Conservation (phyloP, 345 rosid species). For the Lenwebbia sp. region DNA sequence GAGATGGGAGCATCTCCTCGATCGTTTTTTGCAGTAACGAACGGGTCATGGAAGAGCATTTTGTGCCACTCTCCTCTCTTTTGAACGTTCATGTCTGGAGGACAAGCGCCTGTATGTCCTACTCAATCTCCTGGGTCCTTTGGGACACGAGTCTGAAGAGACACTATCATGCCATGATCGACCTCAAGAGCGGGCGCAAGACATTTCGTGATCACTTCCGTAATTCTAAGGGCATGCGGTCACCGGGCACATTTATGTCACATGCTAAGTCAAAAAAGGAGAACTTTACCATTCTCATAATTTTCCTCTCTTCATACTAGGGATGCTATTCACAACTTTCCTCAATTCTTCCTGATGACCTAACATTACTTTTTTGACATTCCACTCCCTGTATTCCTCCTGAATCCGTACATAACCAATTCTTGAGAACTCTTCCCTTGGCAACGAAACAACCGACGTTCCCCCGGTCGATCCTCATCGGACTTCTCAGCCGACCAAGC, state of each 20-base stretch:
- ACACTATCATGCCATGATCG: neutral
- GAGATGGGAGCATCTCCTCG: neutral
- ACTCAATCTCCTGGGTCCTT: neutral
- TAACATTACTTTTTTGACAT: neutral
- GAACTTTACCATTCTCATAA: neutral
- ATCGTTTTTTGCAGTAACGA: neutral
- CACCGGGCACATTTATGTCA: neutral
- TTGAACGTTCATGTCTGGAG: neutral
- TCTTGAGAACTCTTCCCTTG: slow-evolving; percentile 47
- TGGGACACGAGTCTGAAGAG: neutral
- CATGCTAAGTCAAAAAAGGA: neutral
- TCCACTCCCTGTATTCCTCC: neutral
- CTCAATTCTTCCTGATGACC: neutral
- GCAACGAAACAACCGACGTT: slow-evolving; percentile 64
- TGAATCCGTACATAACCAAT: slow-evolving; percentile 26
- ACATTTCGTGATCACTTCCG: neutral
- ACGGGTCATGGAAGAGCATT: neutral
- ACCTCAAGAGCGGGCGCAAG: neutral
- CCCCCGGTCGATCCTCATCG: slow-evolving; percentile 62
- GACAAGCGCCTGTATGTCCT: neutral
- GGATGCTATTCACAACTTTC: neutral
- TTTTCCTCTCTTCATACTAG: too few species aligned
- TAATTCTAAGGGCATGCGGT: neutral
- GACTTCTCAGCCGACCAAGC: slow-evolving; percentile 39
- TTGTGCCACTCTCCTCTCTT: neutral